phyloP scores from a whole-genome alignment of 1,284 basidiomycete genomes.

The Somion occarium region DNA sequence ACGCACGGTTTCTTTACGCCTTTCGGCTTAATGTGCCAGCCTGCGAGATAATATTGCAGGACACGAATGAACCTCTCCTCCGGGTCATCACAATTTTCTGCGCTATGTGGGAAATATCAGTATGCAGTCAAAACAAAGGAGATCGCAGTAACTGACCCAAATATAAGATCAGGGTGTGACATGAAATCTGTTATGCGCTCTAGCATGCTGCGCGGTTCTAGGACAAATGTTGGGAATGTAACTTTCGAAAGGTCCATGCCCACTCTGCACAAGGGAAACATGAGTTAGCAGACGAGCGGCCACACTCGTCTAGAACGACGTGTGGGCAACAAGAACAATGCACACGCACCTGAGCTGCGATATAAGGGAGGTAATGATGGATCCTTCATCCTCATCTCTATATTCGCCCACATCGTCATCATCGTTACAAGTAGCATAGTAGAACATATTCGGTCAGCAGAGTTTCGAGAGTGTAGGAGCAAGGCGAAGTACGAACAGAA shows the following conservation, averaged over 20 bases:
- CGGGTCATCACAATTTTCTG: constrained; percentile 70
- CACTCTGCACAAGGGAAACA: constrained; percentile 42
- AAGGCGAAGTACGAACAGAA: constrained; percentile 57
- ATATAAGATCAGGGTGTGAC: constrained; percentile 97
- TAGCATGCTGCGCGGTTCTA: constrained; percentile 91
- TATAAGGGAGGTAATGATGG: constrained; percentile 75
- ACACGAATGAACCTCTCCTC: constrained; percentile 92
- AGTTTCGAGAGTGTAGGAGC: constrained; percentile 8
- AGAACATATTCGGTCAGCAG: constrained; percentile 19
- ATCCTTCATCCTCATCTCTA: constrained; percentile 78
- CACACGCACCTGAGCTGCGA: constrained; percentile 74
- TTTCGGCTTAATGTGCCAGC: constrained; percentile 99
- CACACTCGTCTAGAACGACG: not conserved
- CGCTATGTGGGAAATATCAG: constrained; percentile 37
- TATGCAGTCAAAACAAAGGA: constrained; percentile 12
- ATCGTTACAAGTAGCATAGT: constrained; percentile 14
- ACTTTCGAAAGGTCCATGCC: constrained; percentile 97
- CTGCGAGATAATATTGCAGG: constrained; percentile 94
- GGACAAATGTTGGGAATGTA: constrained; percentile 90
- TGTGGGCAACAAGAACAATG: not conserved
- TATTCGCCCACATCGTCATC: constrained; percentile 20
- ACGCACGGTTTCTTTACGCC: constrained; percentile 98
- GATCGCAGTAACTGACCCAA: constrained; percentile 61
- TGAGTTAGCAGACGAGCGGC: not conserved
- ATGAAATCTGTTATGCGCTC: constrained; percentile 99